These are phyloP conservation scores for Pyrenophora graminea DNA, from an alignment of 2,329 filamentous ascomycete genomes.

Conservation along the genomic window DNA sequence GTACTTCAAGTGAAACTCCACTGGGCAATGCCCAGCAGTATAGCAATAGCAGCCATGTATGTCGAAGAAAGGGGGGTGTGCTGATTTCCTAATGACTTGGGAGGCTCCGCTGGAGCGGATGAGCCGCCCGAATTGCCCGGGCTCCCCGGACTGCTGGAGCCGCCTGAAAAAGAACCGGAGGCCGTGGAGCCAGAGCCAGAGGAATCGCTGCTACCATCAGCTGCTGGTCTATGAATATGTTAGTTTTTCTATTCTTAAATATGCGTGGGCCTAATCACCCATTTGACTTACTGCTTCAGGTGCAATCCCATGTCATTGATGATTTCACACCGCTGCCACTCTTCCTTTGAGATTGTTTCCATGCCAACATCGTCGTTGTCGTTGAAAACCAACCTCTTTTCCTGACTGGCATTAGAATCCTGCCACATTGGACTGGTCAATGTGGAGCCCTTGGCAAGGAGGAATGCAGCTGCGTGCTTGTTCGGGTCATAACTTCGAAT, in stretches of 20 bases:
- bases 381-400: constrained; percentile 32
- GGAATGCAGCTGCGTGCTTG: constrained; percentile 34
- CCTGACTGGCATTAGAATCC: constrained; percentile 23
- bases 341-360: constrained; percentile 29
- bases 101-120: not conserved
- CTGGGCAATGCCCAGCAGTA: constrained; percentile 15
- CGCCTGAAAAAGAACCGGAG: not conserved
- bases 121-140: not conserved
- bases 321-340: constrained; percentile 30
- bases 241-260: constrained; percentile 11
- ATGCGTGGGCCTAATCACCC: not conserved
- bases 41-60: constrained; percentile 5
- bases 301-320: constrained; percentile 35
- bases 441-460: constrained; percentile 17
- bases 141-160: not conserved
- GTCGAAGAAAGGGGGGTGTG: constrained; percentile 7
- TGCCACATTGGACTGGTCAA: constrained; percentile 35
- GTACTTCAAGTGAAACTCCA: constrained; percentile 17
- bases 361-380: constrained; percentile 36
- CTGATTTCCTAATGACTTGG: constrained; percentile 7
- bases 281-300: constrained; percentile 36
- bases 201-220: not conserved
- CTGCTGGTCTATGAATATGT: constrained; percentile 8
- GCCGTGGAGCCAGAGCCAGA: not conserved
- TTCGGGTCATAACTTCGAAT: constrained; percentile 48